Percentiles rank a stretch among this genome's conserved stretches.
These are phyloP conservation scores for Aureobasidium sp. DNA, from an alignment of 2,329 filamentous ascomycete species.

Conservation along the genomic window DNA sequence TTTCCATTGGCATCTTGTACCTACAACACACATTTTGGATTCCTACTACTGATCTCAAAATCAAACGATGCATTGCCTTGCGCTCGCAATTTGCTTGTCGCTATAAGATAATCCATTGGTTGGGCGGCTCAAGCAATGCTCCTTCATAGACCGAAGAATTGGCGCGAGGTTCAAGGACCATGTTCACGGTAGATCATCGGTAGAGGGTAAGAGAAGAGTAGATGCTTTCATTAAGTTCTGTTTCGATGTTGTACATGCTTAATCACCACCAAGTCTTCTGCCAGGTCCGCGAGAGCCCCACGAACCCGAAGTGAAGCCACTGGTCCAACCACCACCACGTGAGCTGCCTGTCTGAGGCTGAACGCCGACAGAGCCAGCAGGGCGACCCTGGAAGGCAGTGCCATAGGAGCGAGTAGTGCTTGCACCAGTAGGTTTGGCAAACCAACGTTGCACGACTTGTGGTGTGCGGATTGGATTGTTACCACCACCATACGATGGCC, in stretches of 20 bases:
- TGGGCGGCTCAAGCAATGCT: too few relatives aligned
- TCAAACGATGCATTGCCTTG: too few relatives aligned
- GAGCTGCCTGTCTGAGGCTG: constrained; percentile 29
- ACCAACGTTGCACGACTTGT: constrained; percentile 57
- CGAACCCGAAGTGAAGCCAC: constrained; percentile 20
- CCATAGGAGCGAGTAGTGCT: constrained; percentile 49
- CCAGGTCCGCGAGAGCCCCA: constrained; percentile 57
- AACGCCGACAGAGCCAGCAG: constrained; percentile 27
- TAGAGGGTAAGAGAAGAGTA: neutral
- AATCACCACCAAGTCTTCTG: constrained; percentile 47
- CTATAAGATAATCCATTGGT: too few relatives aligned
- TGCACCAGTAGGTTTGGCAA: constrained; percentile 40
- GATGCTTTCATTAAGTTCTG: neutral
- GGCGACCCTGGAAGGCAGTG: constrained; percentile 45
- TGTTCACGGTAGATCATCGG: too few relatives aligned
- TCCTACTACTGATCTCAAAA: too few relatives aligned
- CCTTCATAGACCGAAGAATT: too few relatives aligned
- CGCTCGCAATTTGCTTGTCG: too few relatives aligned
- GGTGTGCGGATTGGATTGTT: constrained; percentile 69
- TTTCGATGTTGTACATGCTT: neutral
- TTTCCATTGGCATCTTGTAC: too few relatives aligned
- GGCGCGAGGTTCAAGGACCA: too few relatives aligned
- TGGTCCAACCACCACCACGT: constrained; percentile 25
- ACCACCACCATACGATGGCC: constrained; percentile 81
- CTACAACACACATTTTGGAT: too few relatives aligned